Evolutionary conservation across 1,284 basidiomycete species (phyloP).

Genomic region (Moesziomyces globuligerus): DNA sequence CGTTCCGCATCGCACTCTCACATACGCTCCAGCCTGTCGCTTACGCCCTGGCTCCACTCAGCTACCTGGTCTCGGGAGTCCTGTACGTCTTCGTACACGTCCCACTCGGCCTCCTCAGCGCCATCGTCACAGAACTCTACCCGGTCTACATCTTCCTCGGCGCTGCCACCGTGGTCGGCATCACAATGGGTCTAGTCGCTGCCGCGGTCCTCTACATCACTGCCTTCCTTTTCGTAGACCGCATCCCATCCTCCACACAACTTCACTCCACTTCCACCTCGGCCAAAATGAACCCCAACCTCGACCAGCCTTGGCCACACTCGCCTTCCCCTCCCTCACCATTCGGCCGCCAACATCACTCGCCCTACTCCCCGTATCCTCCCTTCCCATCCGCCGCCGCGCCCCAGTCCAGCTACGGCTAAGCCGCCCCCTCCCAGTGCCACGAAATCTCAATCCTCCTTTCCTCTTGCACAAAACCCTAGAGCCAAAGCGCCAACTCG

Average conservation of each 20-base stretch:
- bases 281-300: neutral
- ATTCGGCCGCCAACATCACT: too few species aligned
- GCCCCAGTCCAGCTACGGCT: neutral
- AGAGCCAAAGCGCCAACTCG: neutral
- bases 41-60: conserved; percentile 20
- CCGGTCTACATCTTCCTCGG: conserved; percentile 52
- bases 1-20: conserved; percentile 11
- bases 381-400: neutral
- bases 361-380: neutral
- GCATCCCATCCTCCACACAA: neutral
- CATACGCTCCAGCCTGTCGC: conserved; percentile 23
- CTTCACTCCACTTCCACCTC: neutral
- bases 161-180: conserved; percentile 28
- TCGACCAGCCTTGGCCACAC: too few species aligned
- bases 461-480: too few species aligned
- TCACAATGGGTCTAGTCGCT: conserved; percentile 22
- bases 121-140: conserved; percentile 26
- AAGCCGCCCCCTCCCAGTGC: too few species aligned
- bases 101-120: conserved; percentile 2
- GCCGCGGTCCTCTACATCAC: conserved; percentile 27
- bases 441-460: neutral
- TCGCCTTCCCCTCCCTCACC: too few species aligned
- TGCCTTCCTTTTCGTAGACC: conserved; percentile 41
- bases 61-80: conserved; percentile 34
- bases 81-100: conserved; percentile 27